Evolutionary conservation across 179 eudicot genomes (phyloP).

Genomic region (Beta macrorhiza): DNA sequence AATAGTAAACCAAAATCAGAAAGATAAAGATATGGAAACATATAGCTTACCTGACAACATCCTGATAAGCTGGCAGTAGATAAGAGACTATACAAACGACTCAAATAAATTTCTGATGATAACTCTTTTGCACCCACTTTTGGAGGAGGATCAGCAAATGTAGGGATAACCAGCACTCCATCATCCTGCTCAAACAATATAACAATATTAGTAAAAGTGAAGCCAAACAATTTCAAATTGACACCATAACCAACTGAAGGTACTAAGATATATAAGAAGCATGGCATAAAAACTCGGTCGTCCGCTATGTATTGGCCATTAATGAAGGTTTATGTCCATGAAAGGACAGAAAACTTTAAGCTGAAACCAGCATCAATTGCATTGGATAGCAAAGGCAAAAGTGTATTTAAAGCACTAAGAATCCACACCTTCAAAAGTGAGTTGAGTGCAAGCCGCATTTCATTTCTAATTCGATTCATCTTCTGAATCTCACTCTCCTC

Average conservation of each 20-base stretch:
- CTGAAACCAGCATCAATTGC: background rate
- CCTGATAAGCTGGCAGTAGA: conserved; percentile 92
- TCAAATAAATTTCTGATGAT: conserved; percentile 53
- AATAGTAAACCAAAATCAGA: background rate
- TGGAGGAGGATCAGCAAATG: conserved; percentile 65
- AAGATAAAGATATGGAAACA: conserved; percentile 13
- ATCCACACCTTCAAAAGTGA: conserved; percentile 68
- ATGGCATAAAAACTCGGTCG: too few relatives aligned
- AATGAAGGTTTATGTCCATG: background rate
- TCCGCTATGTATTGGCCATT: too few relatives aligned
- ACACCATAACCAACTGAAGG: background rate
- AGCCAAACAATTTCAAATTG: background rate
- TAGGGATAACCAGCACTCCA: conserved; percentile 82
- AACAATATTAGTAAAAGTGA: conserved; percentile 3
- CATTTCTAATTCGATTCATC: conserved; percentile 56
- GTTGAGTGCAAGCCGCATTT: conserved; percentile 69
- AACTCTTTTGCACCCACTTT: conserved; percentile 75
- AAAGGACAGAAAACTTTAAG: background rate
- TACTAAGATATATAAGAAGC: background rate
- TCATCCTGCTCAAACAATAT: conserved; percentile 61
- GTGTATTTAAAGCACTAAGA: background rate
- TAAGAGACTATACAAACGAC: conserved; percentile 53
- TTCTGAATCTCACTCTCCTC: conserved; percentile 53
- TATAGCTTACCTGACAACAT: conserved; percentile 79
- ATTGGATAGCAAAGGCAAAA: background rate